Conservation (phyloP, 179 eudicot genomes). For the Amaranthus tricolor region DNA sequence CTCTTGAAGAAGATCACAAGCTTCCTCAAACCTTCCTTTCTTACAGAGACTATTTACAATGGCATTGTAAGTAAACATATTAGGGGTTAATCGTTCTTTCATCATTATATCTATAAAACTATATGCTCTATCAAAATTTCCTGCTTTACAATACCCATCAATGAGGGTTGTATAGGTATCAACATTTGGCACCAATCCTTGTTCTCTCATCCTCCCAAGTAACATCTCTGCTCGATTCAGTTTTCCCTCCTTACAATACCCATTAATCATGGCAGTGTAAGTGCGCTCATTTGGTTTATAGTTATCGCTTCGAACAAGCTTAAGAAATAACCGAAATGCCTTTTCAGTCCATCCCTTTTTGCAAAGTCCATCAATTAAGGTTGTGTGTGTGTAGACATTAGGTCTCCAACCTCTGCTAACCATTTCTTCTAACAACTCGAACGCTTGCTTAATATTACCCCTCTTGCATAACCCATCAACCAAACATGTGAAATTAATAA, state of each 20-base stretch:
- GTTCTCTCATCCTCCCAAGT: conserved; percentile 69
- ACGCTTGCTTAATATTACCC: conserved; percentile 80
- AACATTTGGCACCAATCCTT: conserved; percentile 68
- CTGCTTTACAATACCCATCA: conserved; percentile 66
- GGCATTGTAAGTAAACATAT: conserved; percentile 70
- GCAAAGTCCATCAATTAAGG: conserved; percentile 79
- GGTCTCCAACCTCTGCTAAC: conserved; percentile 84
- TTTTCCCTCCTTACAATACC: conserved; percentile 83
- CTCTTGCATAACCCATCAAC: conserved; percentile 70
- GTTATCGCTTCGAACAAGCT: conserved; percentile 79
- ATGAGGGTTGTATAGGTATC: conserved; percentile 74
- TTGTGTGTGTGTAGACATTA: conserved; percentile 84
- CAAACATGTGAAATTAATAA: conserved; percentile 76
- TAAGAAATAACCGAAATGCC: conserved; percentile 87
- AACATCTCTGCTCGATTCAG: conserved; percentile 87
- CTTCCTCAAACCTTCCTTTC: conserved; percentile 68
- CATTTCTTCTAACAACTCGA: conserved; percentile 92
- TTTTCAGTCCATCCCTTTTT: conserved; percentile 96
- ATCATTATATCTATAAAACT: conserved; percentile 57
- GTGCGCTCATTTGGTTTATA: conserved; percentile 85
- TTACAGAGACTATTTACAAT: conserved; percentile 59
- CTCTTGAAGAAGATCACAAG: conserved; percentile 43
- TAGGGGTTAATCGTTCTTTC: conserved; percentile 43
- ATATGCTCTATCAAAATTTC: conserved; percentile 68
- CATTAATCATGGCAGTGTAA: conserved; percentile 82